A percentile compares a stretch with the other conserved stretches of the same genome.
Conservation (phyloP, 2,329 filamentous ascomycete genomes). For the Aspergillus texensis region DNA sequence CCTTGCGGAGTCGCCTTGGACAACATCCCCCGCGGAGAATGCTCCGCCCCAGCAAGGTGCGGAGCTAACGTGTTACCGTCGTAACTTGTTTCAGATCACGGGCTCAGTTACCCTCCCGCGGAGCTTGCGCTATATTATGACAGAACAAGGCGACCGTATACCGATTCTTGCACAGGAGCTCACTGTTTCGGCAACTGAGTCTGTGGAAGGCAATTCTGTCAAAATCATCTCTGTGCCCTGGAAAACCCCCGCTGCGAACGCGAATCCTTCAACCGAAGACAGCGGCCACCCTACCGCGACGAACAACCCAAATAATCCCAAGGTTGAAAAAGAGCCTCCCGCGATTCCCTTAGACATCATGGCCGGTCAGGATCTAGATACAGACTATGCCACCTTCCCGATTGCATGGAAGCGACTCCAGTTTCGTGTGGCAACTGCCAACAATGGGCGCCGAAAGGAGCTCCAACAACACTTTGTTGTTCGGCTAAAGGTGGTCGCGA, state of each 20-base stretch:
- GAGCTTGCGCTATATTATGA: constrained; percentile 76
- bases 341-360: constrained; percentile 73
- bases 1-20: constrained; percentile 66
- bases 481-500: constrained; percentile 81
- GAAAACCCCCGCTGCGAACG: constrained; percentile 85
- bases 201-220: constrained; percentile 86
- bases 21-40: constrained; percentile 57
- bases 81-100: constrained; percentile 95
- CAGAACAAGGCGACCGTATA: constrained; percentile 80
- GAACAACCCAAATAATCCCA: constrained; percentile 46
- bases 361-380: constrained; percentile 69
- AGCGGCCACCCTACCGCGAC: constrained; percentile 21
- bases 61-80: constrained; percentile 92
- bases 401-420: constrained; percentile 93
- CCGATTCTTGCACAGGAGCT: constrained; percentile 83
- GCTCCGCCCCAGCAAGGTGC: constrained; percentile 55
- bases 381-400: constrained; percentile 85
- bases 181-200: constrained; percentile 88
- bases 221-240: constrained; percentile 96
- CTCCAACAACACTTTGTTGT: constrained; percentile 95
- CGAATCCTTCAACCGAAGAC: constrained; percentile 52
- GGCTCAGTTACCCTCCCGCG: constrained; percentile 82
- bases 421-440: constrained; percentile 92
- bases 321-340: constrained; percentile 81
- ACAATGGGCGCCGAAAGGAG: constrained; percentile 92